A percentile compares a stretch with the other conserved stretches of the same genome.
Conservation (phyloP, 2,329 filamentous ascomycete genomes). For the Venturia aucupariae region DNA sequence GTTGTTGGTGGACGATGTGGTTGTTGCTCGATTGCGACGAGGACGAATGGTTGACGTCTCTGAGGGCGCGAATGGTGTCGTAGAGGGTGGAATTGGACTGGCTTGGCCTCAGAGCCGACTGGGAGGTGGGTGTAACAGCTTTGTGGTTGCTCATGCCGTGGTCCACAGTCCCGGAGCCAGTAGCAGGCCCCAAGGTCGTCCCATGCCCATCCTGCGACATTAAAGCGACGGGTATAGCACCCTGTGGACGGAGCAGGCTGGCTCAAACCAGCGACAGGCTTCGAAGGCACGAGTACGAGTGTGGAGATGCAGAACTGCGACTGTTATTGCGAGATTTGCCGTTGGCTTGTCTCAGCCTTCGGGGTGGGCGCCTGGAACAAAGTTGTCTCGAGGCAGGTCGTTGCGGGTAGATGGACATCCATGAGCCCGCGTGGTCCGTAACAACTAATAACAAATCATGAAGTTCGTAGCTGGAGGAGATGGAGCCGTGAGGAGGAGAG, state of each 20-base stretch:
- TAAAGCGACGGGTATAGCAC: constrained; percentile 10
- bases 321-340: neutral
- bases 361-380: neutral
- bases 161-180: constrained; percentile 16
- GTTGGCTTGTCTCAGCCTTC: neutral
- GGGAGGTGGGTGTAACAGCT: neutral
- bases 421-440: neutral
- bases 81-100: constrained; percentile 21
- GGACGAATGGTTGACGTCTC: constrained; percentile 19
- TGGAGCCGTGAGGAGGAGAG: neutral
- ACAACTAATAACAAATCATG: too few relatives aligned
- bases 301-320: neutral
- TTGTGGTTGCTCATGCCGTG: constrained; percentile 14
- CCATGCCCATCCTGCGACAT: constrained; percentile 19
- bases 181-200: constrained; percentile 22
- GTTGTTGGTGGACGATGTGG: constrained; percentile 18
- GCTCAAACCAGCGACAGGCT: constrained; percentile 21
- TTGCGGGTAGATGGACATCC: neutral
- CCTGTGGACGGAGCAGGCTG: constrained; percentile 18
- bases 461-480: too few relatives aligned
- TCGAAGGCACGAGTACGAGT: neutral
- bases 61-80: constrained; percentile 24
- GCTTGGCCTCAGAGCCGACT: constrained; percentile 14
- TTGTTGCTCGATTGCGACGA: constrained; percentile 18
- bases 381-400: neutral